A percentile compares a stretch with the other conserved stretches of the same genome.
These are phyloP conservation scores for Colletotrichum sidae DNA, from an alignment of 2,329 filamentous ascomycete genomes.

Conservation along the genomic window DNA sequence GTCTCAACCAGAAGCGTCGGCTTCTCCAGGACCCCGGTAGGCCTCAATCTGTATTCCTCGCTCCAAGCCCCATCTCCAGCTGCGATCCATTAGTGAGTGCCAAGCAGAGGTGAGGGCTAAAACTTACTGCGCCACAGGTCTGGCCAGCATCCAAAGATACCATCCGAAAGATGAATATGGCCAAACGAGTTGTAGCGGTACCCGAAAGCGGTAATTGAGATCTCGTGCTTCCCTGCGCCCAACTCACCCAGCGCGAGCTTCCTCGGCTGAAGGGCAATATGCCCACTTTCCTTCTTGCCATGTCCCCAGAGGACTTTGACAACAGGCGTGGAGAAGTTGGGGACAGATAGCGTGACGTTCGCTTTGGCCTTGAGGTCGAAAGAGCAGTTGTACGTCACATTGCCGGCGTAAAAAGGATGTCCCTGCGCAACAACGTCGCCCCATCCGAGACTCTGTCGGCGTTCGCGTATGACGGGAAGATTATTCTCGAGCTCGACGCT, in stretches of 20 bases:
- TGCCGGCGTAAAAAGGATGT: slow-evolving; percentile 41
- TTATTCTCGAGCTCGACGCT: slow-evolving; percentile 38
- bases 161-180: slow-evolving; percentile 18
- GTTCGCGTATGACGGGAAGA: slow-evolving; percentile 13
- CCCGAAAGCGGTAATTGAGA: slow-evolving; percentile 26
- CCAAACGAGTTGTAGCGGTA: slow-evolving; percentile 30
- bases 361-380: slow-evolving; percentile 13
- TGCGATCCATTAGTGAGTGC: not conserved
- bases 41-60: slow-evolving; percentile 19
- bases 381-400: slow-evolving; percentile 40
- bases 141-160: slow-evolving; percentile 12
- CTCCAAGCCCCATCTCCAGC: slow-evolving; percentile 12
- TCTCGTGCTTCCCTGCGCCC: slow-evolving; percentile 10
- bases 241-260: not conserved
- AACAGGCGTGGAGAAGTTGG: slow-evolving; percentile 26
- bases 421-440: slow-evolving; percentile 43
- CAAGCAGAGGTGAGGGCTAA: accelerated
- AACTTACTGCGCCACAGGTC: slow-evolving; percentile 24
- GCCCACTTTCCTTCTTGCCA: not conserved
- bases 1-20: slow-evolving; percentile 15
- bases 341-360: slow-evolving; percentile 22
- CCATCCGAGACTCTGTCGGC: slow-evolving; percentile 37
- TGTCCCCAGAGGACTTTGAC: slow-evolving; percentile 25
- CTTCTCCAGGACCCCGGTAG: slow-evolving; percentile 22
- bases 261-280: slow-evolving; percentile 27